phyloP scores from a whole-genome alignment of 1,284 basidiomycete species.

The Melampsora larici-populina region DNA sequence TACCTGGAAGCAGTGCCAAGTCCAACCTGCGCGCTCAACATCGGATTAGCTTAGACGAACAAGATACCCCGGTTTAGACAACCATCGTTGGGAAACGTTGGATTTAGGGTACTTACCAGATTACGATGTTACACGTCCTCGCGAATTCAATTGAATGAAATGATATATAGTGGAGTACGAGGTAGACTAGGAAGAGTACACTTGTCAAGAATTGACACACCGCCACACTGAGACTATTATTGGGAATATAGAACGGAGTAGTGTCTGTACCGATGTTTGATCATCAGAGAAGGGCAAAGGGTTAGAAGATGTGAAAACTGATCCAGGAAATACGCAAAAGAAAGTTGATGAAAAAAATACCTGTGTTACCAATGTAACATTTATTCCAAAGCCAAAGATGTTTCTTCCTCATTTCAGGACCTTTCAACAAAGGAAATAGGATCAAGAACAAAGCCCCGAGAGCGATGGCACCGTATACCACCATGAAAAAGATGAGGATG shows the following conservation, averaged over 20 bases:
- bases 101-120: background rate
- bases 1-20: background rate
- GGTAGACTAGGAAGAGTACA: background rate
- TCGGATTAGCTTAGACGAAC: background rate
- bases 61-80: background rate
- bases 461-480: background rate
- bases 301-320: background rate
- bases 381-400: constrained; percentile 3
- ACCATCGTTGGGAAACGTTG: background rate
- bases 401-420: background rate
- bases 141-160: background rate
- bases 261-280: background rate
- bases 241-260: background rate
- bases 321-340: too few relatives aligned
- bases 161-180: background rate
- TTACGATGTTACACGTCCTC: background rate
- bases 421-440: background rate
- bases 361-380: background rate
- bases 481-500: background rate
- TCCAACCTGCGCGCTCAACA: background rate
- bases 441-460: background rate
- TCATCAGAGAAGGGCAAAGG: background rate
- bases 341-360: background rate
- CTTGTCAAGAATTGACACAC: background rate
- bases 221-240: background rate